Conservation (phyloP, 225 moss, liverwort and hornwort genomes). For the Straminergon stramineum region DNA sequence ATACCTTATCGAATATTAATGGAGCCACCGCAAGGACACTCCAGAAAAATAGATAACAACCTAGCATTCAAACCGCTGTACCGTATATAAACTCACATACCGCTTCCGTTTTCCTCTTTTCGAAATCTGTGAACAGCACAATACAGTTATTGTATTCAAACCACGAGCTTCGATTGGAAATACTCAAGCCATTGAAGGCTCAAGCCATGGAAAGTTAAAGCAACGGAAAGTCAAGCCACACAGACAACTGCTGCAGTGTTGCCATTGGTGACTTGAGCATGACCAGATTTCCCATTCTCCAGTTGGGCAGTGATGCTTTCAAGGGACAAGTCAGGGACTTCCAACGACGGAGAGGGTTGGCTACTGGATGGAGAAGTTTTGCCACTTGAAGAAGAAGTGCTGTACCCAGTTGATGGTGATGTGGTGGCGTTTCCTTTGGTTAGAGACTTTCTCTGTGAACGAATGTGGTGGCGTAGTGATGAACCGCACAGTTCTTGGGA, state of each 20-base stretch:
- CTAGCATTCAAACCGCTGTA: not conserved
- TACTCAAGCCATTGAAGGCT: not conserved
- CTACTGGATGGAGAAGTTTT: not conserved
- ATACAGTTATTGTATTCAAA: not conserved
- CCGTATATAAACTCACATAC: not conserved
- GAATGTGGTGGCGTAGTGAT: slow-evolving; percentile 29
- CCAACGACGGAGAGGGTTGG: slow-evolving; percentile 12
- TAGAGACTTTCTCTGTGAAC: slow-evolving; percentile 37
- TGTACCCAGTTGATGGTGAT: slow-evolving; percentile 13
- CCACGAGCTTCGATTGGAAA: not conserved
- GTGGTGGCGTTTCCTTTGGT: slow-evolving; percentile 6
- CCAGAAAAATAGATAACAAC: not conserved
- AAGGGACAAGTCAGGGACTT: slow-evolving; percentile 14
- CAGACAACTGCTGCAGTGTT: not conserved
- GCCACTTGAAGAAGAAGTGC: slow-evolving; percentile 7
- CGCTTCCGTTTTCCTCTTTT: not conserved
- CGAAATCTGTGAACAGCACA: not conserved
- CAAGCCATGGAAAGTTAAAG: not conserved
- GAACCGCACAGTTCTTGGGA: slow-evolving; percentile 41
- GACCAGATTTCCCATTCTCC: slow-evolving; percentile 1
- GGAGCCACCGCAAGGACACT: not conserved
- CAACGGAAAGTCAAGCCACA: not conserved
- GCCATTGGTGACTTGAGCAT: not conserved
- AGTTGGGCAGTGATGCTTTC: not conserved
- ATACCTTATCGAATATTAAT: not conserved